A percentile compares a stretch with the other conserved stretches of the same genome.
phyloP scores from a whole-genome alignment of 345 rosid species.

The Populus nigra region DNA sequence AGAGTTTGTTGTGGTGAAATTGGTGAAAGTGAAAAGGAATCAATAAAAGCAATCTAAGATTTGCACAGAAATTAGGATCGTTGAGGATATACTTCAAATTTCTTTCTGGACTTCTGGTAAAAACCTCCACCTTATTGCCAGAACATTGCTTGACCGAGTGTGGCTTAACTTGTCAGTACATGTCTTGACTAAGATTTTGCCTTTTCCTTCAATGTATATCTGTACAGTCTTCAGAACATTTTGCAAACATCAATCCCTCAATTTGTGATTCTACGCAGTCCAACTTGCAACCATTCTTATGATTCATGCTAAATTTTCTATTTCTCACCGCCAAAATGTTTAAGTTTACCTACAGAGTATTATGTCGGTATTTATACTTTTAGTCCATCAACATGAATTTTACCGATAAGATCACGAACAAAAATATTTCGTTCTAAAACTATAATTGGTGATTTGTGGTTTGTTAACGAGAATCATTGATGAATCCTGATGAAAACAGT shows the following conservation, averaged over 20 bases:
- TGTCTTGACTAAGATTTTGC: background rate
- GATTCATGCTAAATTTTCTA: background rate
- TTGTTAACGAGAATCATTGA: too few relatives aligned
- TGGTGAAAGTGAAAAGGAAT: conserved; percentile 29
- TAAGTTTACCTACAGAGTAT: too few relatives aligned
- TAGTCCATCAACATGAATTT: too few relatives aligned
- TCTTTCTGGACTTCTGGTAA: background rate
- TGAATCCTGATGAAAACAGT: too few relatives aligned
- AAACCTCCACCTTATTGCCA: background rate
- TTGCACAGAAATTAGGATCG: conserved; percentile 17
- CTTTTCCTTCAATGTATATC: background rate
- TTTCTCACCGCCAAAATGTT: too few relatives aligned
- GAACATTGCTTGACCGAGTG: conserved; percentile 2
- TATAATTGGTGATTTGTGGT: too few relatives aligned
- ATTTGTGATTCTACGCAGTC: background rate
- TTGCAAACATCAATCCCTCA: background rate
- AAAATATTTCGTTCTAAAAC: too few relatives aligned
- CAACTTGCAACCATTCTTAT: conserved; percentile 2
- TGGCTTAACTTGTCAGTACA: background rate
- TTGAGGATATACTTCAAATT: conserved; percentile 28
- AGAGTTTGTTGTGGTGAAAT: conserved; percentile 22
- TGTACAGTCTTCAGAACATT: background rate
- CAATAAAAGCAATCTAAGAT: conserved; percentile 33
- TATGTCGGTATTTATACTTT: too few relatives aligned
- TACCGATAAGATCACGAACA: too few relatives aligned